Base-by-base conservation (phyloP, 2,329 filamentous ascomycete genomes). In the Escovopsis sp. region DNA sequence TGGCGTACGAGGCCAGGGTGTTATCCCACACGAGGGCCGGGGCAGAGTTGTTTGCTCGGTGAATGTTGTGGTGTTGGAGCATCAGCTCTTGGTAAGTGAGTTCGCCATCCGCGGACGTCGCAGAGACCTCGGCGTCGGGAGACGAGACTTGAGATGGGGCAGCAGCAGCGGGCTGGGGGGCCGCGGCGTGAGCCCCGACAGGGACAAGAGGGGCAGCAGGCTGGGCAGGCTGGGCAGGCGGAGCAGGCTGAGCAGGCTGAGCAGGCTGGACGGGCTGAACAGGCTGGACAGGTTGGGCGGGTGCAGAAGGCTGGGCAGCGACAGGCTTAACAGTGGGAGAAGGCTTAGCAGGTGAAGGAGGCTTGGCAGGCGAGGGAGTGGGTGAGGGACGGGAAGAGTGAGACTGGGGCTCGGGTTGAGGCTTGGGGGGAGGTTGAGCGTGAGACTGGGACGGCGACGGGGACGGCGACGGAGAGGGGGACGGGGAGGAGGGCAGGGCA, bases 41-140 rank as follows among this genome's bases (percentile, higher is more conserved):
- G 33, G 77, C 77, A 15, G 80, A 81, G 72, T 95, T 86, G 68
- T 91, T 93, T 56, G 69, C 60, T 49, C 91, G 88, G 65, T 91
- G 85, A 42, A 81, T 55, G 67, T 95, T 95, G 79, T 96, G 91
- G 59, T 85, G 76, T 53, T 79, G 68, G 40, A 89, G 53, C 40
- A 71, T 70, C 12, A 62, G 57, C 43, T 58, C 58, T 44, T 53
- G 33, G 45, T 67, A 63, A 42, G 28, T 32, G 15, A 11, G 28
- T 11, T 60, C 49, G 36, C 44, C 44, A 10, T 45, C 42, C 10
- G 49, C 36, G 18, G 49, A 43, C 33, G 50, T 37, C 15, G 39
- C 12, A 28, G 32, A 36, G 33, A 36, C 38, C 23, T 12, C 12
- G 12, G 30, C 34, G 33, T 45, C 42, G 26, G 39, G 36, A 30